Evolutionary conservation across 2,329 filamentous ascomycete genomes (phyloP), one percentile per base, ranked within the genome.

Genomic region (Pezicula neosporulosa): DNA sequence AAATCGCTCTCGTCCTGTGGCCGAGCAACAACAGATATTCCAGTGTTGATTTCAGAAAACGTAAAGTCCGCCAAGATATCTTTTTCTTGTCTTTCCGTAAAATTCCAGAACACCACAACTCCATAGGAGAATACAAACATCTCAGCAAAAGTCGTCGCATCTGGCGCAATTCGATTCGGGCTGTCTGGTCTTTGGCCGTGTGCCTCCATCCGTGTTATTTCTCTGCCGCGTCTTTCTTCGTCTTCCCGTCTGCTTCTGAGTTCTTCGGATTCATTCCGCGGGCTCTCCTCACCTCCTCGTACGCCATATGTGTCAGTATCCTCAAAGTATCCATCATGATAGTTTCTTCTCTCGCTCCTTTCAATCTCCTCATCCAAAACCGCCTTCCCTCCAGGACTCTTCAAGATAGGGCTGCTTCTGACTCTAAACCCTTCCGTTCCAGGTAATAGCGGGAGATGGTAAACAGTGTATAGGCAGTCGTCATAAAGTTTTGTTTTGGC

Each of bases 71-170:
- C 94, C 19, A 99, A 80, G 44, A 97, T 90, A 63, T 97, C 92
- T 70, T 96, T 97, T 68, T 99, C 94, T 68, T 99, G 94, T 58
- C 87, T 82, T 68, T 96, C 92, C 10, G 90, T 93, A 62, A 99
- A 97, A 68, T 99, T 99, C 94, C 94, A 99, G 68, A 99, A 96
- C 5, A 99, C 94, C 0, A 94, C 93, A 1, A 99, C 93, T 18
- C 94, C 94, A 65, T 99, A 99, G 15, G 89, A 93, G 69, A 95
- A 97, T 61, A 99, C 87, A 66, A 96, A 97, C 83, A 97, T 90
- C 71, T 99, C 94, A 39, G 90, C 93, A 65, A 96, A 90, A 50
- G 85, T 80, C 63, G 93, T 85, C 35, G 86, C 82, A 64, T 90
- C 83, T 6, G 87, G 81, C 1, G 81, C 81, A 21, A 90, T 77